phyloP scores from a whole-genome alignment of 768 basidiomycete species.

The Mycena filopes region DNA sequence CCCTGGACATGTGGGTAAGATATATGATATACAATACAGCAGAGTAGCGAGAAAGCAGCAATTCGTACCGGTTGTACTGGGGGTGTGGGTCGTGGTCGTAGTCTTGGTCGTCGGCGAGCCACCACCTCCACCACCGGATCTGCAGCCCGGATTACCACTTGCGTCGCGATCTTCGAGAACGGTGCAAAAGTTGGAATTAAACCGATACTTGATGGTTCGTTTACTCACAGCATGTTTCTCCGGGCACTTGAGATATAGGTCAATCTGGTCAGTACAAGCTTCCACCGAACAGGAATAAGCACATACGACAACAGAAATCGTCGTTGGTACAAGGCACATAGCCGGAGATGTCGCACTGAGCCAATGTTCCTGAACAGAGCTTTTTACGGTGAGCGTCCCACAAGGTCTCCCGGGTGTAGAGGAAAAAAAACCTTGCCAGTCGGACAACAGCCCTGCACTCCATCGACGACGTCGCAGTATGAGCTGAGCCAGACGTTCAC shows the following conservation, averaged over 20 bases:
- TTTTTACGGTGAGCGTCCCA: background rate
- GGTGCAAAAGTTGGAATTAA: no score
- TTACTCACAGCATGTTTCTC: constrained; percentile 12
- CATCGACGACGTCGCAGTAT: constrained; percentile 8
- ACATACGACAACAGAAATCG: constrained; percentile 16
- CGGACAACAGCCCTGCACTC: constrained; percentile 1
- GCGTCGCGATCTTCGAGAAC: constrained; percentile 7
- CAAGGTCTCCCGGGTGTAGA: background rate
- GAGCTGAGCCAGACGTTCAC: background rate
- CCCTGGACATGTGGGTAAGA: background rate
- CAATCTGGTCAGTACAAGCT: background rate
- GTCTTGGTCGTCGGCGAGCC: background rate
- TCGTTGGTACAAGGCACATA: constrained; percentile 14
- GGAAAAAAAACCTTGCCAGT: background rate
- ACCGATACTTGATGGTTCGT: no score
- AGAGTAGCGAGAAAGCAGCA: background rate
- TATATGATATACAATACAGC: background rate
- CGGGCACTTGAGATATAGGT: background rate
- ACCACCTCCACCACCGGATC: background rate
- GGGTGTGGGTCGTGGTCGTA: background rate
- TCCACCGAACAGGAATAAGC: background rate
- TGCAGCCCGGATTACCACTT: background rate
- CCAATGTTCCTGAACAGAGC: background rate
- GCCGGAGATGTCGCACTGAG: background rate
- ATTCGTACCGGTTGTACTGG: background rate